Percentiles rank a stretch among this genome's conserved stretches.
These are phyloP conservation scores for Pneumocystis carinii DNA, from an alignment of 1,139 yeast species.

Conservation along the genomic window DNA sequence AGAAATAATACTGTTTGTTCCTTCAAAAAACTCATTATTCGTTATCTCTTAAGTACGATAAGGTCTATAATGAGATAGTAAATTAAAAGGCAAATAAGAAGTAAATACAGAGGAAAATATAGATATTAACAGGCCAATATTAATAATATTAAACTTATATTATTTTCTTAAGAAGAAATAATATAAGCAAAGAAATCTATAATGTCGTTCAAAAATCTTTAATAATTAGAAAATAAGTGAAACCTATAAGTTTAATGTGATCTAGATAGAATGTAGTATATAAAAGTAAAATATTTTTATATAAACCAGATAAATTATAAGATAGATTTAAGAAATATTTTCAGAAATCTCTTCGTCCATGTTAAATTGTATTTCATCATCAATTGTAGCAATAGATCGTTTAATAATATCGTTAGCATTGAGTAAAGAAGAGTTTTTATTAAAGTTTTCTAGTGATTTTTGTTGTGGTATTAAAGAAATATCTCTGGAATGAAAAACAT, in stretches of 20 bases:
- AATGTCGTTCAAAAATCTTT: no score
- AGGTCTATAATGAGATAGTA: not conserved
- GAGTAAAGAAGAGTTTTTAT: not conserved
- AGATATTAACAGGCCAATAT: no score
- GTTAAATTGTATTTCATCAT: not conserved
- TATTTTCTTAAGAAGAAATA: no score
- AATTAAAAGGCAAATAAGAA: not conserved
- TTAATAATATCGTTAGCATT: not conserved
- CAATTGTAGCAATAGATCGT: not conserved
- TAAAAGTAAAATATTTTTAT: not conserved
- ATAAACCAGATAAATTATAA: not conserved
- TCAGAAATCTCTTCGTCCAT: not conserved
- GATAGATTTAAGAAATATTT: not conserved
- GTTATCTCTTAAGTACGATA: not conserved
- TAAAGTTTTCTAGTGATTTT: not conserved
- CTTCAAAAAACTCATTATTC: not conserved
- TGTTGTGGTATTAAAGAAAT: not conserved
- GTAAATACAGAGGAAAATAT: not conserved
- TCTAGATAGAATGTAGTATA: not conserved
- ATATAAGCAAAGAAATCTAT: no score
- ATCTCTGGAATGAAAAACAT: not conserved
- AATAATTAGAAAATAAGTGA: no score
- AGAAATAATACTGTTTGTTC: not conserved
- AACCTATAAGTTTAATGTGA: no score
- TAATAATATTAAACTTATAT: no score